A percentile compares a stretch with the other conserved stretches of the same genome.
Evolutionary conservation across 352 stramenopile genomes (phyloP).

Genomic region (Pythium vanterpoolii): DNA sequence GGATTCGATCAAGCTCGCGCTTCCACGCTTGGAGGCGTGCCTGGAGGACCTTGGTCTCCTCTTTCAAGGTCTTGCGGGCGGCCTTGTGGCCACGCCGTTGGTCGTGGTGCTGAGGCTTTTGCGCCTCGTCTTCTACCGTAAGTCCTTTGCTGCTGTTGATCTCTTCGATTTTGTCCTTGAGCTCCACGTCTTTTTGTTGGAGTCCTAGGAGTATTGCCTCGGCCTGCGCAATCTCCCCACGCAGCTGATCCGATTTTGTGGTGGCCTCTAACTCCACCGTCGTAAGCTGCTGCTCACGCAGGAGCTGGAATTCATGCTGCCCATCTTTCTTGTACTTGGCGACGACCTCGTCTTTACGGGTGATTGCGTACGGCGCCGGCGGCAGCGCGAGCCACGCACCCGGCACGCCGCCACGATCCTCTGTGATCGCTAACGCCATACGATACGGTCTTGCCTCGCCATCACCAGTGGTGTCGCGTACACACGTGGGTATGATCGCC

Average conservation of each 20-base stretch:
- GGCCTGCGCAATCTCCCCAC: constrained; percentile 9
- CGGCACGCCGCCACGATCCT: constrained; percentile 24
- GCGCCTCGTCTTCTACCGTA: not conserved
- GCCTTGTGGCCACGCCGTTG: constrained; percentile 39
- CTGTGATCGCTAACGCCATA: constrained; percentile 38
- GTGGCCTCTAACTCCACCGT: not conserved
- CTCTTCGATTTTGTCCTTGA: constrained; percentile 51
- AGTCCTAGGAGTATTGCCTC: constrained; percentile 23
- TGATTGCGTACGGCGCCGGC: constrained; percentile 18
- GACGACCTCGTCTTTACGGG: constrained; percentile 21
- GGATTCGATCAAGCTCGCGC: constrained; percentile 24
- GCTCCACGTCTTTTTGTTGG: constrained; percentile 25
- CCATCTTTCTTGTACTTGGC: constrained; percentile 40
- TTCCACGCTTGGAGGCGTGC: constrained; percentile 27
- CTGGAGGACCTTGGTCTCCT: constrained; percentile 37
- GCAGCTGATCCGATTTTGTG: constrained; percentile 20
- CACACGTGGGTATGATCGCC: constrained; percentile 9
- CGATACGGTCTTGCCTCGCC: constrained; percentile 16
- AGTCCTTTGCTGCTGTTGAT: constrained; percentile 49
- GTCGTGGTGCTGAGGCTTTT: constrained; percentile 32
- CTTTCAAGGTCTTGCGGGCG: constrained; percentile 41
- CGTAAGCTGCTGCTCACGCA: constrained; percentile 27
- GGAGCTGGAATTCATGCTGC: constrained; percentile 17
- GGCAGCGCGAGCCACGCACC: constrained; percentile 25
- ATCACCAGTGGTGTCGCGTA: not conserved